Evolutionary conservation across 345 rosid genomes (phyloP).

Genomic region (Bruguiera sexangula): DNA sequence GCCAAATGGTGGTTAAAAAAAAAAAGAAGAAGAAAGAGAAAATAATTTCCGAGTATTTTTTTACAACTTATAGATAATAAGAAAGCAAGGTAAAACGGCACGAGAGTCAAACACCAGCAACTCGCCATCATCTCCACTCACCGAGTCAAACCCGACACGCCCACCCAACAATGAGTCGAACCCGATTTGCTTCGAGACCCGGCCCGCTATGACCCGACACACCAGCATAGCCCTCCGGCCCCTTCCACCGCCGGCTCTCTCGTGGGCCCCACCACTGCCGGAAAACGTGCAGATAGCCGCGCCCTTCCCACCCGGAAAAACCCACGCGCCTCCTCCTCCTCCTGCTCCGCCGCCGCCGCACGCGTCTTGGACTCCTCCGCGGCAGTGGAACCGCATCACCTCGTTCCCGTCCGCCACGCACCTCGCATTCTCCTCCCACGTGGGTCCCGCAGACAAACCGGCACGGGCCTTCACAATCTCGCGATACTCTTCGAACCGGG

Average conservation of each 20-base stretch:
- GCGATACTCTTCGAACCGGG: conserved; percentile 91
- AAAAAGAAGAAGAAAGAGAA: neutral
- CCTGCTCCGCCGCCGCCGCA: conserved; percentile 12
- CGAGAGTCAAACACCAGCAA: conserved; percentile 79
- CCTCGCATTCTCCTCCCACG: conserved; percentile 73
- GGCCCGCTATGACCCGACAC: conserved; percentile 88
- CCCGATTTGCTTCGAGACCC: conserved; percentile 52
- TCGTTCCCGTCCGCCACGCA: conserved; percentile 94
- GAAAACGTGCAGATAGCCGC: conserved; percentile 66
- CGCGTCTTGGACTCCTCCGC: conserved; percentile 37
- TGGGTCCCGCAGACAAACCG: conserved; percentile 23
- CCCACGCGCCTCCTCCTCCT: conserved; percentile 41
- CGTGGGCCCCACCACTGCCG: conserved; percentile 82
- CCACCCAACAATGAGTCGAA: conserved; percentile 42
- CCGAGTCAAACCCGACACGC: conserved; percentile 72
- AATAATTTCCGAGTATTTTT: conserved; percentile 34
- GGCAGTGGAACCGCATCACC: conserved; percentile 83
- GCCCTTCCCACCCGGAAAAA: conserved; percentile 52
- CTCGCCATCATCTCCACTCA: conserved; percentile 80
- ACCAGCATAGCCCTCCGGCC: conserved; percentile 93
- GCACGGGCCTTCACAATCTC: conserved; percentile 62
- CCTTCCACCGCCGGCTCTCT: conserved; percentile 70
- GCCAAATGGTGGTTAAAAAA: conserved; percentile 3
- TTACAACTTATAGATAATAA: conserved; percentile 86
- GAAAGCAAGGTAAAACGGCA: conserved; percentile 93